Conservation (phyloP, 352 stramenopile species). For the Pythium chondricola region DNA sequence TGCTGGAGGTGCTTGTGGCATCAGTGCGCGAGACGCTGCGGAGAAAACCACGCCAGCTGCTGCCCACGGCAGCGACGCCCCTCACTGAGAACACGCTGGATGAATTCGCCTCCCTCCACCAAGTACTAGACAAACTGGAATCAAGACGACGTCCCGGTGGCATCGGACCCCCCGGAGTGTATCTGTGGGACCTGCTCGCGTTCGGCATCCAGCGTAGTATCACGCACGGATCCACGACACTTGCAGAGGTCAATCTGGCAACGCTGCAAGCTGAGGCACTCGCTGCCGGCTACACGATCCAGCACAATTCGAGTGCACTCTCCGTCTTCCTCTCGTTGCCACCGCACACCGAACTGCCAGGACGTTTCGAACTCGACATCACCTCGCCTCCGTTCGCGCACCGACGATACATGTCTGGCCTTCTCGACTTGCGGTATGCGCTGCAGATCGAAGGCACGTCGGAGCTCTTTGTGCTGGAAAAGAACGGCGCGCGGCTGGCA, state of each 20-base stretch:
- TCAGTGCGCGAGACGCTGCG: conserved; percentile 69
- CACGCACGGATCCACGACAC: conserved; percentile 20
- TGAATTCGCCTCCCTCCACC: background rate
- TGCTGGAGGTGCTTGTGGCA: conserved; percentile 64
- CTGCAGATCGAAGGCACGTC: conserved; percentile 96
- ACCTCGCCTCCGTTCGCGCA: conserved; percentile 90
- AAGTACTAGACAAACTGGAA: too few species aligned
- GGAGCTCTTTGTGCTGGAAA: conserved; percentile 80
- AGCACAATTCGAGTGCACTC: conserved; percentile 15
- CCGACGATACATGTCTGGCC: conserved; percentile 92
- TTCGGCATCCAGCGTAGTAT: conserved; percentile 42
- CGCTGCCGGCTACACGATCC: conserved; percentile 30
- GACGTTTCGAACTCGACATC: conserved; percentile 66
- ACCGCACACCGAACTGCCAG: conserved; percentile 49
- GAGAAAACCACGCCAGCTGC: conserved; percentile 24
- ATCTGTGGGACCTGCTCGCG: conserved; percentile 66
- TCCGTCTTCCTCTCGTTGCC: conserved; percentile 54
- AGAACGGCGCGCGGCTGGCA: conserved; percentile 43
- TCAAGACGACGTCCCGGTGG: too few species aligned
- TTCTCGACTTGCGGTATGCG: conserved; percentile 97
- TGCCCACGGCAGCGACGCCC: background rate
- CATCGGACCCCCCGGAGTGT: background rate
- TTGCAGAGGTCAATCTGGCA: conserved; percentile 45
- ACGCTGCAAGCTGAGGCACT: conserved; percentile 38
- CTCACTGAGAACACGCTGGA: background rate